Percentiles rank a stretch among this genome's conserved stretches.
Conservation (phyloP, 371 early-diverging fungal species). For the Mortierella sp. region DNA sequence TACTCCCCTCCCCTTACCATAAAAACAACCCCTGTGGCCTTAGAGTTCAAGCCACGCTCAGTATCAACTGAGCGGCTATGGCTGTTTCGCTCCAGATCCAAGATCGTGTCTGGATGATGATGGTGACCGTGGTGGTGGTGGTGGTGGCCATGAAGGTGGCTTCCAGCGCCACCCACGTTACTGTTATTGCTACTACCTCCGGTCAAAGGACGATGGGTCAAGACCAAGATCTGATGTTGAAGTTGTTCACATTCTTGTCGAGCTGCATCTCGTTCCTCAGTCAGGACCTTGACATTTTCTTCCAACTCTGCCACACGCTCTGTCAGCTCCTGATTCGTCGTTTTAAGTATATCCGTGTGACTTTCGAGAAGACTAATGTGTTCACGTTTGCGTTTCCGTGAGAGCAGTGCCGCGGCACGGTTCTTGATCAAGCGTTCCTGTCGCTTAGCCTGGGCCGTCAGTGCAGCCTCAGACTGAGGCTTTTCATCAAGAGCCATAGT, state of each 20-base stretch:
- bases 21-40: conserved; percentile 71
- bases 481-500: conserved; percentile 44
- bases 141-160: conserved; percentile 2
- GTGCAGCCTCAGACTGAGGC: conserved; percentile 48
- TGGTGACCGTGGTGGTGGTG: not conserved
- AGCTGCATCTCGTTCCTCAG: conserved; percentile 55
- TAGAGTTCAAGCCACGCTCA: conserved; percentile 52
- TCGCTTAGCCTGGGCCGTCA: conserved; percentile 65
- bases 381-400: conserved; percentile 90
- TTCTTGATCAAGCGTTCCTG: conserved; percentile 92
- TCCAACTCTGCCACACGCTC: conserved; percentile 71
- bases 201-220: conserved; percentile 27
- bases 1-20: conserved; percentile 61
- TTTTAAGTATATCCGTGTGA: conserved; percentile 67
- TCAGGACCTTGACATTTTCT: conserved; percentile 51
- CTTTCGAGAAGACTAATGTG: conserved; percentile 82
- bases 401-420: conserved; percentile 88
- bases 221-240: conserved; percentile 32
- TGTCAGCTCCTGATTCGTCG: conserved; percentile 70
- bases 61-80: conserved; percentile 22
- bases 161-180: conserved; percentile 1
- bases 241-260: conserved; percentile 52
- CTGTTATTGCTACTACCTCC: conserved; percentile 16
- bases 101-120: conserved; percentile 16
- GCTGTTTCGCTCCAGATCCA: conserved; percentile 47